Evolutionary conservation across 2,329 filamentous ascomycete species (phyloP), one percentile per base, ranked within the genome.

Genomic region (Ceratocystis cubensis): DNA sequence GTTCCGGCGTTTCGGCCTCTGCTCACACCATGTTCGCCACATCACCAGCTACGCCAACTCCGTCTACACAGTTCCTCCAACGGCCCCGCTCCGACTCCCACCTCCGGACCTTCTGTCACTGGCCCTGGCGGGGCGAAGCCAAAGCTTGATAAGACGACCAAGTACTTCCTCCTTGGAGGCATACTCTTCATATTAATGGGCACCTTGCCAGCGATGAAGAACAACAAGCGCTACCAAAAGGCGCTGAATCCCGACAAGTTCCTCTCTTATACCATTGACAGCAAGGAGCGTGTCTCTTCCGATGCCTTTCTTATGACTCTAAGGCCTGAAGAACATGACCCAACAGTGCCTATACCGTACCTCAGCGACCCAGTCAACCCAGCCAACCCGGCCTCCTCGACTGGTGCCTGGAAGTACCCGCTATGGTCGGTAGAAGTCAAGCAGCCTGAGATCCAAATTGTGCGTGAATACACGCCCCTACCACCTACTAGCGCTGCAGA

Each of bases 341-440:
- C 66, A 3, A 48, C 61, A n/a, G 59, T 69, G 1, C 71, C 70
- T 0, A 72, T 74, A 63, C 70, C 74, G 5, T 68, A 68, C 46
- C 57, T 68, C 10, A 28, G 61, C 50, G 44, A 65, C 20, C 64
- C 64, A 46, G 37, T 56, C 3, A 37, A 57, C 61, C 46, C 68
- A 56, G 20, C 25, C 67, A 48, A 50, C 8, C 67, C 46, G 30
- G 70, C 56, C 20, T 68, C 71, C 25, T 46, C 69, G n/a, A 68
- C 71, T 2, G 66, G 68, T 17, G 53, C 67, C 69, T 76, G 76
- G 76, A 70, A 70, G 10, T 70, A 83, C 66, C 88, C 88, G 3
- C 81, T 95, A 53, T 96, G 91, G 88, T 91, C 88, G 69, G 87
- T 97, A 44, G 88, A 96, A 78, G 85, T 96, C 73, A 96, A 96